These are phyloP conservation scores for Conidiobolus incongruus DNA, from an alignment of 371 early-diverging fungal genomes.

Conservation along the genomic window DNA sequence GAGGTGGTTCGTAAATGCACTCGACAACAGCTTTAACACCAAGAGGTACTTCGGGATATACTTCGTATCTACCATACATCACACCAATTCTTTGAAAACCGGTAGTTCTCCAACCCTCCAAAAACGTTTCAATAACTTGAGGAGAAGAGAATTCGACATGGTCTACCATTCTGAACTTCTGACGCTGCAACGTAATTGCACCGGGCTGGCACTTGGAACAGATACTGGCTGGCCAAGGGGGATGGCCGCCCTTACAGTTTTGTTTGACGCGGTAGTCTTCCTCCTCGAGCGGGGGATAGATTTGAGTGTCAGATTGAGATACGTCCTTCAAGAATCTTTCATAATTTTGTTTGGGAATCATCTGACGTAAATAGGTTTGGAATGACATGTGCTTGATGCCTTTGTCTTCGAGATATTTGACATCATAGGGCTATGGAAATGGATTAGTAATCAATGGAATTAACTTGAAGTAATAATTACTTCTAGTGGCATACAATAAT, in stretches of 20 bases:
- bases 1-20: slow-evolving; percentile 89
- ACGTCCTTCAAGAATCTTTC: slow-evolving; percentile 16
- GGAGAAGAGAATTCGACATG: slow-evolving; percentile 94
- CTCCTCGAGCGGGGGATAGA: slow-evolving; percentile 67
- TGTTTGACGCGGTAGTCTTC: slow-evolving; percentile 49
- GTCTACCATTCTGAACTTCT: slow-evolving; percentile 93
- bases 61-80: slow-evolving; percentile 85
- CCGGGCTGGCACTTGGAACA: slow-evolving; percentile 96
- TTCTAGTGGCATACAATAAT: slow-evolving; percentile 91
- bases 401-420: slow-evolving; percentile 59
- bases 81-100: slow-evolving; percentile 85
- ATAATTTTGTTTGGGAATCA: slow-evolving; percentile 32
- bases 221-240: slow-evolving; percentile 82
- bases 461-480: slow-evolving; percentile 14
- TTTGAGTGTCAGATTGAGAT: slow-evolving; percentile 14
- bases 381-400: slow-evolving; percentile 95
- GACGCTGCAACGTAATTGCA: slow-evolving; percentile 72
- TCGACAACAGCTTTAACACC: slow-evolving; percentile 96
- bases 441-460: neutral
- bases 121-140: slow-evolving; percentile 65
- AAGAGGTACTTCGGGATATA: slow-evolving; percentile 77
- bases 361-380: slow-evolving; percentile 71
- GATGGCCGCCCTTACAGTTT: slow-evolving; percentile 65
- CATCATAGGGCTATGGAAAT: slow-evolving; percentile 54
- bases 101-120: slow-evolving; percentile 70